phyloP scores from a whole-genome alignment of 495 filamentous ascomycete genomes.

The Cercophora sp. region DNA sequence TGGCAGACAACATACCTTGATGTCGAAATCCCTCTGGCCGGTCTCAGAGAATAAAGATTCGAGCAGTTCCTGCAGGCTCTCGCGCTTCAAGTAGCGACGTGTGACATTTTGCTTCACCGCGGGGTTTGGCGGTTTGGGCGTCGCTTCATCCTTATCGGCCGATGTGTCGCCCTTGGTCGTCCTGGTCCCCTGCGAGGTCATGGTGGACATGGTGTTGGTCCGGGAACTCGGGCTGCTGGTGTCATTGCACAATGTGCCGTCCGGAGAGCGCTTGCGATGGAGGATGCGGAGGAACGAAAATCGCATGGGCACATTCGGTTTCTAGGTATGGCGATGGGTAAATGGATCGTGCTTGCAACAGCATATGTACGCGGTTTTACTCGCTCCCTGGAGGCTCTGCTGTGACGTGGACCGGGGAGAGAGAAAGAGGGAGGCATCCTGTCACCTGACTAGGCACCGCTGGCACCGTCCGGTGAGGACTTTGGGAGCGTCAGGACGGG shows the following conservation, averaged over 20 bases:
- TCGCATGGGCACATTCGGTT: background rate
- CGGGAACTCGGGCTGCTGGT: background rate
- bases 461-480: too few species aligned
- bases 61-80: conserved; percentile 30
- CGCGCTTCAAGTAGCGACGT: conserved; percentile 31
- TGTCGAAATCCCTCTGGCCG: conserved; percentile 27
- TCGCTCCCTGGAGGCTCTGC: too few species aligned
- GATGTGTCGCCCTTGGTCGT: too few species aligned
- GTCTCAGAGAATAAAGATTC: conserved; percentile 28
- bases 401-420: too few species aligned
- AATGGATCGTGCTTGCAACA: too few species aligned
- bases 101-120: conserved; percentile 19
- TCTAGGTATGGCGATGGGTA: too few species aligned
- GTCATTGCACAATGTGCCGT: background rate
- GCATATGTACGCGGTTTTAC: too few species aligned
- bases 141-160: background rate
- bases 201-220: conserved; percentile 1
- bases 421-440: too few species aligned
- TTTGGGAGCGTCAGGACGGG: too few species aligned
- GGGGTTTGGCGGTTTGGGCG: background rate
- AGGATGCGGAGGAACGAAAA: background rate
- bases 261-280: background rate
- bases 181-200: background rate
- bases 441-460: too few species aligned
- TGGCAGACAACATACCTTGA: conserved; percentile 23